Percentiles rank a stretch among this genome's conserved stretches.
Conservation (phyloP, 2,329 filamentous ascomycete genomes). For the Alternaria brassicicola region DNA sequence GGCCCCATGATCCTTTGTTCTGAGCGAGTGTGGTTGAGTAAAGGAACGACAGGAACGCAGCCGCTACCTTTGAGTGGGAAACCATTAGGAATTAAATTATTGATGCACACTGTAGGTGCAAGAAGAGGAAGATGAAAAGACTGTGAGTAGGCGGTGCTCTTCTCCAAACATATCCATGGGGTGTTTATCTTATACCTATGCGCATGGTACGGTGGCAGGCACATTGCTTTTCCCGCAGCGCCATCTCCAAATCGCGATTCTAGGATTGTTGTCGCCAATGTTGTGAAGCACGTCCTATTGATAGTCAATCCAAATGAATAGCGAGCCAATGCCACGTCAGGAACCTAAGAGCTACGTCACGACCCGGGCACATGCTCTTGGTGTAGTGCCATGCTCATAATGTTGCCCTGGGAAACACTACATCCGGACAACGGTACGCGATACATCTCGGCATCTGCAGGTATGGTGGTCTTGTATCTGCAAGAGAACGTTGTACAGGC, state of each 20-base stretch:
- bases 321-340: background rate
- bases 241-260: background rate
- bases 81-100: background rate
- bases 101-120: background rate
- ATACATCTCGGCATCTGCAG: background rate
- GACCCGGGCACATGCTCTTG: background rate
- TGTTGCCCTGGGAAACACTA: background rate
- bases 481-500: background rate
- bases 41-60: background rate
- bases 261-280: background rate
- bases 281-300: background rate
- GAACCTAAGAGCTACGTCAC: background rate
- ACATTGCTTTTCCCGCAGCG: background rate
- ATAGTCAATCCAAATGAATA: background rate
- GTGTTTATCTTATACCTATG: background rate
- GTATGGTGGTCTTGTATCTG: background rate
- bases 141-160: background rate
- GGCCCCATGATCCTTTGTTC: constrained; percentile 17
- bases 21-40: constrained; percentile 6
- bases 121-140: background rate
- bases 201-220: background rate
- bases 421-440: background rate
- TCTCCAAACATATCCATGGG: background rate
- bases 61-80: background rate
- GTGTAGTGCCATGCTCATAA: background rate